Conservation (phyloP, 148 eudicot genomes). For the Silene conica region DNA sequence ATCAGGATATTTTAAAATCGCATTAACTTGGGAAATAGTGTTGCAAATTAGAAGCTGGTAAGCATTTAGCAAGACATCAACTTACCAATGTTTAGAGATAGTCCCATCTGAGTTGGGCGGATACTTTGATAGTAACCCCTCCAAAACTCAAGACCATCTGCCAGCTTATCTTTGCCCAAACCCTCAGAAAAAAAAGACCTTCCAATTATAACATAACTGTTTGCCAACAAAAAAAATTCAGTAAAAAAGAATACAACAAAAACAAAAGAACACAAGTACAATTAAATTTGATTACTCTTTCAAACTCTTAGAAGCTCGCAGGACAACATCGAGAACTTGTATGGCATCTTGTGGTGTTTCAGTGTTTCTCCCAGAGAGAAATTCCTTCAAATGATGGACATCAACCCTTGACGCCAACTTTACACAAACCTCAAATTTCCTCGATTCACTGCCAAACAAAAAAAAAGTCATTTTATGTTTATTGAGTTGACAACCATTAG, state of each 20-base stretch:
- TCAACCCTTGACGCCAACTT: conserved; percentile 55
- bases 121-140: conserved; percentile 80
- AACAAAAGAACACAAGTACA: too few relatives aligned
- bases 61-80: not conserved
- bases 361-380: conserved; percentile 31
- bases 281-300: conserved; percentile 22
- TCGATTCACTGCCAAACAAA: conserved; percentile 37
- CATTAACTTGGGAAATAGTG: not conserved
- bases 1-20: not conserved
- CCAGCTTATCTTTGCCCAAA: conserved; percentile 37
- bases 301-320: conserved; percentile 36
- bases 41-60: not conserved
- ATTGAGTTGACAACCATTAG: not conserved
- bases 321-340: conserved; percentile 75
- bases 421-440: conserved; percentile 48
- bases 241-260: too few relatives aligned
- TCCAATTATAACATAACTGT: conserved; percentile 58
- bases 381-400: conserved; percentile 42
- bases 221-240: not conserved
- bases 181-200: conserved; percentile 53
- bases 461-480: not conserved
- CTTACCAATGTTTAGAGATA: conserved; percentile 69
- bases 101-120: conserved; percentile 89
- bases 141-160: conserved; percentile 65
- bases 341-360: conserved; percentile 68